Evolutionary conservation across 2,329 filamentous ascomycete genomes (phyloP).

Genomic region (Trichophyton schoenleinii): DNA sequence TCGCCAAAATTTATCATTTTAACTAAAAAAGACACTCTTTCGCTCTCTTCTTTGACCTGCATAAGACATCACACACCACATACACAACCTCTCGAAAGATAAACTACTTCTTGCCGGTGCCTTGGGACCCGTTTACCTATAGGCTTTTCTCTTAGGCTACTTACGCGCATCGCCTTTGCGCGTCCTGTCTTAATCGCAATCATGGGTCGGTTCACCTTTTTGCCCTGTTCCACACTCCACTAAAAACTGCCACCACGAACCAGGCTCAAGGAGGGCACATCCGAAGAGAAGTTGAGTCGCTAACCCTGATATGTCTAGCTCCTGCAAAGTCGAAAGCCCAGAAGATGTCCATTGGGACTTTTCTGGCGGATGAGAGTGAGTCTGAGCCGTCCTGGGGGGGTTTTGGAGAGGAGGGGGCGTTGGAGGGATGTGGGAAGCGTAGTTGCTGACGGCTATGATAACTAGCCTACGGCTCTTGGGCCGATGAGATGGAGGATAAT

Average conservation of each 20-base stretch:
- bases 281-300: slow-evolving; percentile 3
- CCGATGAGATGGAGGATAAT: slow-evolving; percentile 92
- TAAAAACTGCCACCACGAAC: neutral
- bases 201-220: slow-evolving; percentile 39
- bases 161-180: slow-evolving; percentile 31
- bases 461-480: slow-evolving; percentile 77
- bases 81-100: slow-evolving; percentile 13
- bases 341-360: slow-evolving; percentile 96
- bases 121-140: slow-evolving; percentile 17
- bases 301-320: slow-evolving; percentile 42
- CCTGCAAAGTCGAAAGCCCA: slow-evolving; percentile 86
- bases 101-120: slow-evolving; percentile 11
- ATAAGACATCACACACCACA: slow-evolving; percentile 8
- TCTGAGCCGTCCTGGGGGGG: slow-evolving; percentile 14
- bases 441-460: slow-evolving; percentile 19
- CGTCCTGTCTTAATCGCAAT: slow-evolving; percentile 41
- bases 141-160: slow-evolving; percentile 15
- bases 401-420: neutral
- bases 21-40: slow-evolving; percentile 8
- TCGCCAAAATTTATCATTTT: slow-evolving; percentile 16
- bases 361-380: slow-evolving; percentile 85
- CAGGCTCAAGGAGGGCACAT: neutral
- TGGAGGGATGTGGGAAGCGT: neutral
- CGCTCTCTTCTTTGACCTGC: slow-evolving; percentile 11
- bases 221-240: neutral